Evolutionary conservation across 1,284 basidiomycete genomes (phyloP).

Genomic region (Cystobasidium sp.): DNA sequence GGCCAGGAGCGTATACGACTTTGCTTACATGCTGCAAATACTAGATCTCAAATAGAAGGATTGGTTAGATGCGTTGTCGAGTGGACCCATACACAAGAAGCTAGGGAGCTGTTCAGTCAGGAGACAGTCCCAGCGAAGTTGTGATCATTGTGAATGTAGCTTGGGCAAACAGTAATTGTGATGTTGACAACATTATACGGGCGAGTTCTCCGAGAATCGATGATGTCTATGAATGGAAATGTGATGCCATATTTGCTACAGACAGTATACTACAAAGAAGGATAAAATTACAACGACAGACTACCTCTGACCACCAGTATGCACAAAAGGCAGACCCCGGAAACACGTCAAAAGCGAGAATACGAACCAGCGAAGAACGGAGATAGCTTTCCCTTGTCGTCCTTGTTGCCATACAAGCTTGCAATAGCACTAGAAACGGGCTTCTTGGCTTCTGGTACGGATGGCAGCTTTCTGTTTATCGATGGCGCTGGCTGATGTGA

Average conservation of each 20-base stretch:
- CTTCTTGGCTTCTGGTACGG: slow-evolving; percentile 35
- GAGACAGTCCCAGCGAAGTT: neutral
- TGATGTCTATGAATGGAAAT: too few species aligned
- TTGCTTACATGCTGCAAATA: slow-evolving; percentile 79
- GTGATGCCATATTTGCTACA: too few species aligned
- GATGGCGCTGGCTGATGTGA: slow-evolving; percentile 19
- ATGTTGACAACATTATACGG: too few species aligned
- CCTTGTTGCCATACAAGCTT: slow-evolving; percentile 27
- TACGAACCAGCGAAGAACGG: slow-evolving; percentile 38
- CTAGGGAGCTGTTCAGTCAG: neutral
- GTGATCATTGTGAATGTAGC: neutral
- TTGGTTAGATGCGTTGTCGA: slow-evolving; percentile 63
- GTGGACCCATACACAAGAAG: slow-evolving; percentile 60
- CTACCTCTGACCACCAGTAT: neutral
- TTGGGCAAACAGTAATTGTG: neutral
- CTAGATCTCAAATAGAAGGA: slow-evolving; percentile 66
- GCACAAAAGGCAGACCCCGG: neutral
- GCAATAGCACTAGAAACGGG: slow-evolving; percentile 37
- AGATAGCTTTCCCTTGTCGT: slow-evolving; percentile 32
- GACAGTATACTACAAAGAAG: neutral
- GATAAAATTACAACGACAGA: neutral
- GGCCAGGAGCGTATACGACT: slow-evolving; percentile 80
- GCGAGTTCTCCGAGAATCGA: too few species aligned
- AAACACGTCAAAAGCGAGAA: slow-evolving; percentile 29
- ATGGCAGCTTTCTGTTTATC: slow-evolving; percentile 39